Conservation (phyloP, 2,329 filamentous ascomycete species). For the Phialocephala sp. region DNA sequence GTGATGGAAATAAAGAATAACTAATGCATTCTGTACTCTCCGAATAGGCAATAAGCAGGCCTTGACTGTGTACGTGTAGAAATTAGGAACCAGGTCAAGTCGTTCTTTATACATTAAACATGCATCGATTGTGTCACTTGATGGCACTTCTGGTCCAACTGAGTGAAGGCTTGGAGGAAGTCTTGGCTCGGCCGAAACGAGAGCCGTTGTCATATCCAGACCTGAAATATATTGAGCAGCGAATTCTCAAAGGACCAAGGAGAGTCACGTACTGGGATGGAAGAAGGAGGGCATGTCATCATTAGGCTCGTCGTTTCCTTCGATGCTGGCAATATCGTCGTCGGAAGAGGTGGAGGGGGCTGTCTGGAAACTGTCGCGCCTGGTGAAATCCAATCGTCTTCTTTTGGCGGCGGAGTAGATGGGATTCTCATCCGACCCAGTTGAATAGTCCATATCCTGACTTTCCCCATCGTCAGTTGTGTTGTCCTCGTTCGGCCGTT, state of each 20-base stretch:
- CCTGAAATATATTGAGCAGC: background rate
- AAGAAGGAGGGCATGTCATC: slow-evolving; percentile 3
- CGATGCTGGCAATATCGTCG: background rate
- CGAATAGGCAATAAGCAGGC: slow-evolving; percentile 19
- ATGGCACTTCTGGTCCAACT: background rate
- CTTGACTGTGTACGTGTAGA: slow-evolving; percentile 21
- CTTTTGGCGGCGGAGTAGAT: slow-evolving; percentile 6
- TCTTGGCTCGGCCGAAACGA: slow-evolving; percentile 14
- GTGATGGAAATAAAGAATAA: slow-evolving; percentile 24
- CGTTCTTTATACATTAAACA: slow-evolving; percentile 16
- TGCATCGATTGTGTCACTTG: background rate
- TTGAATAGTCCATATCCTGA: slow-evolving; percentile 4
- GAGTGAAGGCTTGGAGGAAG: background rate
- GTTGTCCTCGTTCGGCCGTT: background rate
- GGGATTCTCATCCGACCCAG: slow-evolving; percentile 3
- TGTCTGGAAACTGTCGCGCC: background rate
- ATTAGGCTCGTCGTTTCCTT: background rate
- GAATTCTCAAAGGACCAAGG: background rate
- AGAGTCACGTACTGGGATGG: background rate
- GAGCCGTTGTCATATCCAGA: slow-evolving; percentile 23
- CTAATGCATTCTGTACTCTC: slow-evolving; percentile 24
- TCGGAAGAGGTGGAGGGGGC: background rate
- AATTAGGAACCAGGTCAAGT: slow-evolving; percentile 20
- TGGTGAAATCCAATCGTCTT: background rate
- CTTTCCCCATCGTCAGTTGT: background rate